A percentile compares a stretch with the other conserved stretches of the same genome.
phyloP scores from a whole-genome alignment of 441 rosid species.

The Melastoma candidum region DNA sequence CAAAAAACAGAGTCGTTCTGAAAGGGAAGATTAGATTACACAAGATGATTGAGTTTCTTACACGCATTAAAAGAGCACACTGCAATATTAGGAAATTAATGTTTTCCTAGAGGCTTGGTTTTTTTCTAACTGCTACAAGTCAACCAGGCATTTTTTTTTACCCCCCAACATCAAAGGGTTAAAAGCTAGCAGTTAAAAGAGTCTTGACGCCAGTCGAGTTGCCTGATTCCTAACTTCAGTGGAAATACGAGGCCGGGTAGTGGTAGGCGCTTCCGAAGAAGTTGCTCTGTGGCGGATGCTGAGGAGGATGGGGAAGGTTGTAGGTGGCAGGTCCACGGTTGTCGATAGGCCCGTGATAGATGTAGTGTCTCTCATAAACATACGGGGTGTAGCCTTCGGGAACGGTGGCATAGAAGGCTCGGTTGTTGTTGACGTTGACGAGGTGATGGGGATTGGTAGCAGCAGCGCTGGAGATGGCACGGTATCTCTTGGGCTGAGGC shows the following conservation, averaged over 20 bases:
- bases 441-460: conserved; percentile 56
- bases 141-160: too few relatives aligned
- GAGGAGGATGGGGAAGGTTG: conserved; percentile 28
- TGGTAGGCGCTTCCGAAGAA: conserved; percentile 86
- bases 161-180: conserved; percentile 24
- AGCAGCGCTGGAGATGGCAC: conserved; percentile 29
- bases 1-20: too few relatives aligned
- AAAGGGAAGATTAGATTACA: too few relatives aligned
- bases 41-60: too few relatives aligned
- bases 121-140: too few relatives aligned
- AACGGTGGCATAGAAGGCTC: conserved; percentile 47
- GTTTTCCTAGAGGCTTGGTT: too few relatives aligned
- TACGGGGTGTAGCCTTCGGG: conserved; percentile 72
- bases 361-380: conserved; percentile 68
- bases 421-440: conserved; percentile 33
- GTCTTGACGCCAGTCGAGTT: conserved; percentile 27
- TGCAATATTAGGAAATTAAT: too few relatives aligned
- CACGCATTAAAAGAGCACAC: too few relatives aligned
- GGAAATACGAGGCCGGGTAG: conserved; percentile 81
- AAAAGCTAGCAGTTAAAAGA: conserved; percentile 59
- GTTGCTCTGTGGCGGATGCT: conserved; percentile 43
- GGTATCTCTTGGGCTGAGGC: conserved; percentile 93
- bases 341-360: conserved; percentile 51
- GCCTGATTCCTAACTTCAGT: conserved; percentile 46
- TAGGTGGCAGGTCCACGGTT: conserved; percentile 59